Percentiles rank a stretch among this genome's conserved stretches.
Conservation (phyloP, 805 yeast genomes). For the Starmerella tilneyi region DNA sequence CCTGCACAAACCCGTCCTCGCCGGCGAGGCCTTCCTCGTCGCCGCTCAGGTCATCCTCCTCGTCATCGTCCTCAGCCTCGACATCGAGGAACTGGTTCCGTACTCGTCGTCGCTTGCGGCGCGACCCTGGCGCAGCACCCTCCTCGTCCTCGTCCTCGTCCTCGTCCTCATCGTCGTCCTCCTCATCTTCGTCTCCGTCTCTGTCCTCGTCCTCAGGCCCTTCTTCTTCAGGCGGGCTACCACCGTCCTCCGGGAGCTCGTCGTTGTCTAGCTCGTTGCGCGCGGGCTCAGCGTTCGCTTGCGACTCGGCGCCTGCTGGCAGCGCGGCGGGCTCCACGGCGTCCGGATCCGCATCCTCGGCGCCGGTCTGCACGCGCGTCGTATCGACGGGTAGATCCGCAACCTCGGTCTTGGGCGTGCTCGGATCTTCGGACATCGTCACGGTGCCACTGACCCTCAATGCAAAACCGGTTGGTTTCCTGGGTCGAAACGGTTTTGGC, state of each 20-base stretch:
- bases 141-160: conserved; percentile 51
- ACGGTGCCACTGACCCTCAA: too few relatives aligned
- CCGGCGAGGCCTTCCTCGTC: conserved; percentile 88
- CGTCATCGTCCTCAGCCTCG: conserved; percentile 97
- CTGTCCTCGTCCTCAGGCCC: conserved; percentile 36
- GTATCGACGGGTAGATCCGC: conserved; percentile 1
- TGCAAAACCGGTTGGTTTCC: too few relatives aligned
- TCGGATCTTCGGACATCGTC: conserved; percentile 1
- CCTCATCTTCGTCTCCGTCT: conserved; percentile 37
- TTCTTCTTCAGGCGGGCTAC: conserved; percentile 5
- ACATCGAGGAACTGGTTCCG: conserved; percentile 91
- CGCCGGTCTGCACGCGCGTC: conserved; percentile 3
- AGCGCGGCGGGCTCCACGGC: background rate
- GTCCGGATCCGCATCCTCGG: background rate
- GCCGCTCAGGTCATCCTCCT: conserved; percentile 86
- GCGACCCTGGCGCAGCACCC: conserved; percentile 33
- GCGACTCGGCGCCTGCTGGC: background rate
- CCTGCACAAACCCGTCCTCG: conserved; percentile 50
- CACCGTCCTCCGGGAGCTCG: conserved; percentile 13
- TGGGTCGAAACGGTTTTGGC: too few relatives aligned
- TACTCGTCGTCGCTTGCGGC: conserved; percentile 35
- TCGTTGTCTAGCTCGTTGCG: conserved; percentile 15
- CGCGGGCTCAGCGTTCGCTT: background rate
- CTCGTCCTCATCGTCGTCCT: conserved; percentile 26
- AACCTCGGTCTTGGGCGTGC: background rate